A percentile compares a stretch with the other conserved stretches of the same genome.
These are phyloP conservation scores for Wakefieldia striispora DNA, from an alignment of 768 basidiomycete genomes.

Conservation along the genomic window DNA sequence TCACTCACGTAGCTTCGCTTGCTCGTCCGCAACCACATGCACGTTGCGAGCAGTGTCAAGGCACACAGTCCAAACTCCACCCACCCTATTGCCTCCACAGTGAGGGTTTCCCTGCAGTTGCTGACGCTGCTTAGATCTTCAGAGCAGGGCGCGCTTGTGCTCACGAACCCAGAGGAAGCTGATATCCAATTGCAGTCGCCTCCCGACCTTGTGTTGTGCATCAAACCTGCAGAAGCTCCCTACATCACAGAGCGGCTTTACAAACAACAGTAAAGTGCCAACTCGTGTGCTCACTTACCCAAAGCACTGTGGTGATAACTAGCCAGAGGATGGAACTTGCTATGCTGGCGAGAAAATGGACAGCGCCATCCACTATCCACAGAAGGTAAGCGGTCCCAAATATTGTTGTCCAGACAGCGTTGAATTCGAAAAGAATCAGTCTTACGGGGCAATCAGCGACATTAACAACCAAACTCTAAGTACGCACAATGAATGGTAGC, in stretches of 20 bases:
- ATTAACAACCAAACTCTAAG: background rate
- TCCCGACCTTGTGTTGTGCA: slow-evolving; percentile 62
- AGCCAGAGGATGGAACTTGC: slow-evolving; percentile 80
- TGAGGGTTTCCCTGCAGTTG: slow-evolving; percentile 70
- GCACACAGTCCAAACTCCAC: slow-evolving; percentile 65
- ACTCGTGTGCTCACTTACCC: slow-evolving; percentile 46
- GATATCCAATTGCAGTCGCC: slow-evolving; percentile 55
- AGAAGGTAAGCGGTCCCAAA: slow-evolving; percentile 69
- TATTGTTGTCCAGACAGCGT: slow-evolving; percentile 71
- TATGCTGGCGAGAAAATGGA: slow-evolving; percentile 69
- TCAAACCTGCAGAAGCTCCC: slow-evolving; percentile 67
- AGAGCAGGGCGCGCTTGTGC: slow-evolving; percentile 23
- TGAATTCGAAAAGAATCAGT: slow-evolving; percentile 59
- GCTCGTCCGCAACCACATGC: slow-evolving; percentile 46
- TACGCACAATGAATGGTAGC: slow-evolving; percentile 65
- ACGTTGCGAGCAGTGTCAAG: slow-evolving; percentile 53
- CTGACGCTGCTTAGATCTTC: slow-evolving; percentile 21
- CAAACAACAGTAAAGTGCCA: background rate
- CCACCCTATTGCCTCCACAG: slow-evolving; percentile 76
- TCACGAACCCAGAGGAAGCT: slow-evolving; percentile 29
- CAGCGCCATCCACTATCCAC: slow-evolving; percentile 65
- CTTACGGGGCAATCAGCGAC: slow-evolving; percentile 29
- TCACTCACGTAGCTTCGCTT: slow-evolving; percentile 40
- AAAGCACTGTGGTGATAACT: slow-evolving; percentile 57
- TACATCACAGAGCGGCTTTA: slow-evolving; percentile 26